A percentile compares a stretch with the other conserved stretches of the same genome.
phyloP scores from a whole-genome alignment of 73 alveolate species.

The Paramecium tetraurelia region DNA sequence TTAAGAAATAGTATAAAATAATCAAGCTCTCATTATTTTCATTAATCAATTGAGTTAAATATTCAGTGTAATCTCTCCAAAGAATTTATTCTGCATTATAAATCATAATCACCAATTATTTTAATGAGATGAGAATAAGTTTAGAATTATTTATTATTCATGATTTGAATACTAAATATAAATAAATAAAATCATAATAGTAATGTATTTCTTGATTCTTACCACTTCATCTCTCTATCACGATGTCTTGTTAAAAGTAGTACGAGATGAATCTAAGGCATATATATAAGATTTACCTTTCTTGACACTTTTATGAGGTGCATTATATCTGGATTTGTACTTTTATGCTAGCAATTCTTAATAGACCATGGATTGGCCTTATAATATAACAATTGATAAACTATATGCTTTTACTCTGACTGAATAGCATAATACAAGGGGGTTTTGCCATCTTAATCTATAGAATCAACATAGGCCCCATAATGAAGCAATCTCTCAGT shows the following conservation, averaged over 20 bases:
- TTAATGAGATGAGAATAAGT: too few species aligned
- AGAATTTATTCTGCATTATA: too few species aligned
- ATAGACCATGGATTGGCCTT: conserved; percentile 31
- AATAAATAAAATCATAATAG: neutral
- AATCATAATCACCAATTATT: too few species aligned
- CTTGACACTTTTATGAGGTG: neutral
- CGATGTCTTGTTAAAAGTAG: neutral
- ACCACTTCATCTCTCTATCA: neutral
- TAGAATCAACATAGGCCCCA: conserved; percentile 28
- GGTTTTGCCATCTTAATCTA: neutral
- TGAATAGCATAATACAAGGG: conserved; percentile 18
- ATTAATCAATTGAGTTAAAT: too few species aligned
- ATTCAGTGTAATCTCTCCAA: too few species aligned
- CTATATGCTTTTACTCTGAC: neutral
- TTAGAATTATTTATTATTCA: neutral
- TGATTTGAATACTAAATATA: neutral
- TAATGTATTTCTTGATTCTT: neutral
- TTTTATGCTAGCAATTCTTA: neutral
- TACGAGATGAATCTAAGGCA: neutral
- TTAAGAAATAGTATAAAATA: too few species aligned
- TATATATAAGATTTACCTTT: neutral
- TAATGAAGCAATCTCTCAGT: neutral
- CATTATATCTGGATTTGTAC: neutral
- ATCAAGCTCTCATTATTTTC: too few species aligned
- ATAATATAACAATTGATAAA: neutral